Conservation (phyloP, 1,139 yeast species). For the Eremothecium cymbalariae region DNA sequence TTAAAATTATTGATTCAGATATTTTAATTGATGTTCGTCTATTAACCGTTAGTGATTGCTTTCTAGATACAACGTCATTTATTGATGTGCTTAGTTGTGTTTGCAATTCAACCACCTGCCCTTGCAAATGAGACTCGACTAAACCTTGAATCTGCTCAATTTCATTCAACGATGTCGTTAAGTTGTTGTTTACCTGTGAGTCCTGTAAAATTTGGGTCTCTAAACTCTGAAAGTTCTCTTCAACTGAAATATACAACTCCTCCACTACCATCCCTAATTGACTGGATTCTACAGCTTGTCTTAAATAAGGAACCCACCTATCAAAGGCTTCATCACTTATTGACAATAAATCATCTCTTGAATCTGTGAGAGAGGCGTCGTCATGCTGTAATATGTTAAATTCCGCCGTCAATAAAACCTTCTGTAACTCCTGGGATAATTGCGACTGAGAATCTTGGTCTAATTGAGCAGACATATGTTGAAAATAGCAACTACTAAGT, state of each 20-base stretch:
- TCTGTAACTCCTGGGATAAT: conserved; percentile 27
- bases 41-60: conserved; percentile 45
- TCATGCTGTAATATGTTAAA: conserved; percentile 6
- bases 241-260: conserved; percentile 28
- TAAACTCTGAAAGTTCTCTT: conserved; percentile 30
- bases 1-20: conserved; percentile 52
- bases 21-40: conserved; percentile 55
- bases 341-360: conserved; percentile 20
- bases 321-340: conserved; percentile 27
- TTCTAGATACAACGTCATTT: conserved; percentile 49
- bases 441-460: conserved; percentile 24
- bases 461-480: conserved; percentile 16
- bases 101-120: conserved; percentile 28
- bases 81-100: conserved; percentile 57
- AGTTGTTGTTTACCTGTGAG: conserved; percentile 29
- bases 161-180: conserved; percentile 26
- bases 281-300: conserved; percentile 24
- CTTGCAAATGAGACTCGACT: conserved; percentile 22
- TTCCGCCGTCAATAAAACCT: conserved; percentile 19
- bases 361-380: conserved; percentile 1
- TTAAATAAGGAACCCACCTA: conserved; percentile 30
- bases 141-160: conserved; percentile 26
- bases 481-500: too few relatives aligned
- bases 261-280: conserved; percentile 21
- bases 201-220: conserved; percentile 30